Base-by-base conservation (phyloP, 371 early-diverging fungal species). In the Fennellomyces sp. region DNA sequence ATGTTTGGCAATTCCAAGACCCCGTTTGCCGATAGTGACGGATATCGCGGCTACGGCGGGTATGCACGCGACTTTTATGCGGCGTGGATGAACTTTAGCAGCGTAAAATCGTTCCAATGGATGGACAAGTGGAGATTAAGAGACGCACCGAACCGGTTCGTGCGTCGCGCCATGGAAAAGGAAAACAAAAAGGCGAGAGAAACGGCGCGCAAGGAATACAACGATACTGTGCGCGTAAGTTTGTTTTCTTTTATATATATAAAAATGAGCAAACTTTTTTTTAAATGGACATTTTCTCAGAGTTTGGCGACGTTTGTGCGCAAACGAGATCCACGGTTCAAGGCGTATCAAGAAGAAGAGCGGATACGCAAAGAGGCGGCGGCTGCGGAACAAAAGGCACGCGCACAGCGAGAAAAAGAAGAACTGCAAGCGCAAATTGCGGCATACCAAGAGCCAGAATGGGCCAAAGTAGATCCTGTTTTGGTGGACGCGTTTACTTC, bases 131-230 rank as follows among this genome's bases (percentile, higher is more conserved):
- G 88, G 78, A 75, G 89, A 6, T 77, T 94, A 2, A 76, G 89
- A 0, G 94, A 96, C 52, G 88, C 94, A 54, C 91, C 90, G 2
- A 94, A 94, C 70, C 85, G 99, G 28, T 66, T 77, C 38, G 76
- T 91, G 5, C 87, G 93, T 10, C 75, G 97, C 47, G 73, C 83
- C 12, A 94, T 96, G 94, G 97, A 97, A 64, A 92, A 91, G 63
- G 94, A 97, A 56, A 97, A 97, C 75, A 85, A 86, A 66, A 91
- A 91, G 64, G 74, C 85, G n/a, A 74, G 97, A 30, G 93, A 94
- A n/a, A 65, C 73, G 4, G 96, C 87, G n/a, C 78, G 88, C 39
- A 82, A 84, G 26, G 95, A 94, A 61, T 98, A 90, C 69, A 91
- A 86, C 66, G 94, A 94, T 25, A 86, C 94, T 0, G 91, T 98